phyloP scores from a whole-genome alignment of 2,329 filamentous ascomycete genomes.

The Arthrinium phaeospermum region DNA sequence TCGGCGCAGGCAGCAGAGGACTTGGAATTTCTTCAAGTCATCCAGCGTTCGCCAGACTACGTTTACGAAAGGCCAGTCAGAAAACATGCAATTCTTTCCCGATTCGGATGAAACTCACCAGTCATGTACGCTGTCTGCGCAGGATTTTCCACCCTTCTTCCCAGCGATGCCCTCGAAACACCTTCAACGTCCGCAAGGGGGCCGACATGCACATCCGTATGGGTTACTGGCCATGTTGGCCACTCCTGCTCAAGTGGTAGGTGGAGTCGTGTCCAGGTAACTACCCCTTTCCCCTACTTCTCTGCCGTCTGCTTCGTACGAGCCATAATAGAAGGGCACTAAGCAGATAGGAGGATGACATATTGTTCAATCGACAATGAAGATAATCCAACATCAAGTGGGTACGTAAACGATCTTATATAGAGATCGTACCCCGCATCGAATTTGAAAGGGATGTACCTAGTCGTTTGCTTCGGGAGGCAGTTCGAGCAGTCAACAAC shows the following conservation, averaged over 20 bases:
- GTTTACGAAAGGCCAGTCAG: conserved; percentile 20
- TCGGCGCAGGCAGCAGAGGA: conserved; percentile 29
- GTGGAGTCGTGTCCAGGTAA: conserved; percentile 32
- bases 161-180: conserved; percentile 20
- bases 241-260: conserved; percentile 31
- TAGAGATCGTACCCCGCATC: too few relatives aligned
- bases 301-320: conserved; percentile 43
- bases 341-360: background rate
- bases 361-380: too few relatives aligned
- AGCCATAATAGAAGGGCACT: background rate
- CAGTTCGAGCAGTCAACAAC: background rate
- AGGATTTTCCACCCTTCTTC: conserved; percentile 29
- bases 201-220: conserved; percentile 26
- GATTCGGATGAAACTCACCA: conserved; percentile 20
- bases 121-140: conserved; percentile 31
- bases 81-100: conserved; percentile 3
- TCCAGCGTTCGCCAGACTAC: conserved; percentile 26
- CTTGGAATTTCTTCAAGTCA: conserved; percentile 27
- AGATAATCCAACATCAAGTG: too few relatives aligned
- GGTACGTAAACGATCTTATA: too few relatives aligned
- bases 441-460: too few relatives aligned
- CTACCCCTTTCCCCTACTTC: conserved; percentile 36
- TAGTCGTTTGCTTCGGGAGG: background rate
- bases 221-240: conserved; percentile 28
- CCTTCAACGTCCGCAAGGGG: conserved; percentile 26